These are phyloP conservation scores for Fusarium sp. DNA, from an alignment of 2,329 filamentous ascomycete species.

Conservation along the genomic window DNA sequence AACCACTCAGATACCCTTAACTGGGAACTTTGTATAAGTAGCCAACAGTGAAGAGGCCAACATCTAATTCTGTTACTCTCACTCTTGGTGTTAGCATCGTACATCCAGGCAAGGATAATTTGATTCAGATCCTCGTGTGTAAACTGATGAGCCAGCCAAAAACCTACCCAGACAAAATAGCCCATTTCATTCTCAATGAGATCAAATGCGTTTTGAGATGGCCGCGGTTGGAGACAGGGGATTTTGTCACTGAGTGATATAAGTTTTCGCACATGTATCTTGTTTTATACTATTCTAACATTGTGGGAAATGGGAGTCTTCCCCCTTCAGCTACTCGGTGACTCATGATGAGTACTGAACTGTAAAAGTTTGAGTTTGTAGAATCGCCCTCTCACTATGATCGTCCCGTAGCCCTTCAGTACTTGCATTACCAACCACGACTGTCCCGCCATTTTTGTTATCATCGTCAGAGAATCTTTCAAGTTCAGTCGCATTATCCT, in stretches of 20 bases:
- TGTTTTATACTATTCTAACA: not conserved
- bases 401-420: constrained; percentile 28
- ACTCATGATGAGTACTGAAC: constrained; percentile 25
- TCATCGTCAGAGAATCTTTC: constrained; percentile 14
- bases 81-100: not conserved
- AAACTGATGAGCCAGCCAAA: not conserved
- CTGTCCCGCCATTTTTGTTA: constrained; percentile 3
- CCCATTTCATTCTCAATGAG: not conserved
- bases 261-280: not conserved
- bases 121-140: not conserved
- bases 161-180: not conserved
- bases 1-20: not conserved
- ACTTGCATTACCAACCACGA: constrained; percentile 18
- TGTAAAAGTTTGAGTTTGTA: constrained; percentile 42
- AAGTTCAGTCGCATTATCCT: constrained; percentile 27
- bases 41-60: not conserved
- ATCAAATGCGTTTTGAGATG: not conserved
- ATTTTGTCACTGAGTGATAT: not conserved
- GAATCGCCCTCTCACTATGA: constrained; percentile 43
- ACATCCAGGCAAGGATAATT: not conserved
- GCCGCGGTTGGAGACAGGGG: not conserved
- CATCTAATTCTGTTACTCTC: not conserved
- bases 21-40: not conserved
- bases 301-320: not conserved
- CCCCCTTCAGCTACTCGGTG: not conserved